These are phyloP conservation scores for Venturia aucupariae DNA, from an alignment of 2,329 filamentous ascomycete genomes.

Conservation along the genomic window DNA sequence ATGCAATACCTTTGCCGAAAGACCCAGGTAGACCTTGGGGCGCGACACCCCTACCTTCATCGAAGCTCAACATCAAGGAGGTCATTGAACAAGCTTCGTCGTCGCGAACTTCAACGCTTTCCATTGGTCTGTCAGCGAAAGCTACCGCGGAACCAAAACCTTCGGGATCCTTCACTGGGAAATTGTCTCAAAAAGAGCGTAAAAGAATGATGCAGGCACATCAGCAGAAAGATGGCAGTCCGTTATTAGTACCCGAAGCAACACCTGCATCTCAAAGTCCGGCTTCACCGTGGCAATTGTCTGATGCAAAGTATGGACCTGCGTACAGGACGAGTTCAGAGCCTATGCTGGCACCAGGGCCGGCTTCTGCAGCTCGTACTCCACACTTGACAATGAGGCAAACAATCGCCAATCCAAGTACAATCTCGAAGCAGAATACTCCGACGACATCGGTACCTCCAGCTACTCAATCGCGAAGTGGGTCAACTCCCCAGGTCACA, in stretches of 20 bases:
- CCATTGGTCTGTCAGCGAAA: slow-evolving; percentile 40
- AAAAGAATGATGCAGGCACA: slow-evolving; percentile 56
- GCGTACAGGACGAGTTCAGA: background rate
- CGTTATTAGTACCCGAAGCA: slow-evolving; percentile 27
- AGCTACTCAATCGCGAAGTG: slow-evolving; percentile 12
- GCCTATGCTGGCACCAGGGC: slow-evolving; percentile 25
- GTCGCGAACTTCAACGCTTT: slow-evolving; percentile 43
- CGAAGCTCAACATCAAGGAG: slow-evolving; percentile 64
- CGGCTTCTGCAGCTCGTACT: slow-evolving; percentile 26
- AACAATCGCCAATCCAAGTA: slow-evolving; percentile 42
- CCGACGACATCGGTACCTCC: slow-evolving; percentile 15
- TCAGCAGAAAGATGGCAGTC: slow-evolving; percentile 22
- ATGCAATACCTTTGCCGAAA: slow-evolving; percentile 15
- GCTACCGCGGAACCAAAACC: slow-evolving; percentile 30
- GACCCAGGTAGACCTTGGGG: slow-evolving; percentile 42
- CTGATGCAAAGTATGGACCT: slow-evolving; percentile 39
- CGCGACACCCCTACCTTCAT: slow-evolving; percentile 43
- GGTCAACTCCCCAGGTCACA: slow-evolving; percentile 21
- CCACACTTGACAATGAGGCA: slow-evolving; percentile 53
- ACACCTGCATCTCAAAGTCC: slow-evolving; percentile 20
- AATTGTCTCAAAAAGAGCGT: slow-evolving; percentile 83
- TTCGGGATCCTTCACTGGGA: slow-evolving; percentile 38
- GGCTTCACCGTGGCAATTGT: slow-evolving; percentile 57
- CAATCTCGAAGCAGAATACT: background rate
- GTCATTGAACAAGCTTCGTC: slow-evolving; percentile 59